Percentiles rank a stretch among this genome's conserved stretches.
Conservation (phyloP, 1,139 yeast species). For the Blastobotrys petasosporus region DNA sequence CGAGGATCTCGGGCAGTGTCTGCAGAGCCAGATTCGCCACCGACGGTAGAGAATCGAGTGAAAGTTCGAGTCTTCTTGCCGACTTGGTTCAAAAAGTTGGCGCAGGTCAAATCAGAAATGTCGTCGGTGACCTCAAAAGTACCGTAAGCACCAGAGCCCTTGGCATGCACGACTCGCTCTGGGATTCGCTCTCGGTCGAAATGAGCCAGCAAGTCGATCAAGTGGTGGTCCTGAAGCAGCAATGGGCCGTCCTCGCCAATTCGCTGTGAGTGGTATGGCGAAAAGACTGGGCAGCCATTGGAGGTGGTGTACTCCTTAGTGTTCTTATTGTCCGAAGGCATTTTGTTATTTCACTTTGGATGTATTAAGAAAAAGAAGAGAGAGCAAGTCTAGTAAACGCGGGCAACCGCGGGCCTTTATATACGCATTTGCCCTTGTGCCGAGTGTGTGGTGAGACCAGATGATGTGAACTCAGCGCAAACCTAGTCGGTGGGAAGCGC, state of each 20-base stretch:
- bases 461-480: too few species aligned
- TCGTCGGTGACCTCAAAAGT: slow-evolving; percentile 78
- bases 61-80: slow-evolving; percentile 74
- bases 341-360: too few species aligned
- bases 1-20: slow-evolving; percentile 89
- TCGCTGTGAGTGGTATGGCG: slow-evolving; percentile 59
- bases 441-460: too few species aligned
- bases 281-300: slow-evolving; percentile 62
- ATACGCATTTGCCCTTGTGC: too few species aligned
- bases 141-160: slow-evolving; percentile 85
- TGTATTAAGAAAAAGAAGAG: too few species aligned
- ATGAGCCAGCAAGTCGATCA: slow-evolving; percentile 72
- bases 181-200: slow-evolving; percentile 86
- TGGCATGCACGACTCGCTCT: slow-evolving; percentile 86
- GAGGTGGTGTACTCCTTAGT: slow-evolving; percentile 51
- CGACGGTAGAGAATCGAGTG: slow-evolving; percentile 82
- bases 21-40: slow-evolving; percentile 80
- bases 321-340: slow-evolving; percentile 1
- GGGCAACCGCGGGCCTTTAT: too few species aligned
- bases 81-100: slow-evolving; percentile 58
- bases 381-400: too few species aligned
- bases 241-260: slow-evolving; percentile 51
- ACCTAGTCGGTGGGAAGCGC: too few species aligned
- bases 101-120: slow-evolving; percentile 63
- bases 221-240: slow-evolving; percentile 69